Evolutionary conservation across 2,329 filamentous ascomycete species (phyloP).

Genomic region (Helminthosporium solani): DNA sequence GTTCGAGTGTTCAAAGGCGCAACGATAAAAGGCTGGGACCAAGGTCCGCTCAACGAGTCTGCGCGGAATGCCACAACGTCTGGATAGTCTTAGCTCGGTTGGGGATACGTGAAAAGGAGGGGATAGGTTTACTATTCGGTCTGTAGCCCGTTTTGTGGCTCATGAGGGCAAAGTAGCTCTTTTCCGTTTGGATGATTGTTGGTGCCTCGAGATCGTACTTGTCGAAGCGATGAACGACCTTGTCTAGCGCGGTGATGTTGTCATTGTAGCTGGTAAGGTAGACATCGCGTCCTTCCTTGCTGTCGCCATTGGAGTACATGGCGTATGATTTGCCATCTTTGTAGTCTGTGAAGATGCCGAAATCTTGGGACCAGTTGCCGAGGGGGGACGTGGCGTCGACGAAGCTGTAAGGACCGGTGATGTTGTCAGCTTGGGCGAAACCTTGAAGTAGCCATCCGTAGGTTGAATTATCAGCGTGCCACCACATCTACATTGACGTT

Average conservation of each 20-base stretch:
- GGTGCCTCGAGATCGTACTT: conserved; percentile 63
- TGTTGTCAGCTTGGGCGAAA: conserved; percentile 54
- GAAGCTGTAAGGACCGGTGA: conserved; percentile 57
- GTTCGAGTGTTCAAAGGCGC: conserved; percentile 54
- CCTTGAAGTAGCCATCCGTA: conserved; percentile 60
- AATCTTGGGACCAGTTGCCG: conserved; percentile 65
- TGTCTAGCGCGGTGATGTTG: conserved; percentile 53
- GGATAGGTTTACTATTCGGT: conserved; percentile 51
- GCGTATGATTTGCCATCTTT: conserved; percentile 58
- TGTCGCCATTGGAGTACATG: conserved; percentile 62
- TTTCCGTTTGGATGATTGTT: conserved; percentile 61
- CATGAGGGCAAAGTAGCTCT: conserved; percentile 62
- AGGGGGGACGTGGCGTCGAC: conserved; percentile 56
- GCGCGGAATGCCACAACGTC: conserved; percentile 59
- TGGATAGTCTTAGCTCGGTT: conserved; percentile 12
- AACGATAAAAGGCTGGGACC: conserved; percentile 58
- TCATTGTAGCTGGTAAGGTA: conserved; percentile 58
- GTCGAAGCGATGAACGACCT: conserved; percentile 57
- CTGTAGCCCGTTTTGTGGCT: conserved; percentile 64
- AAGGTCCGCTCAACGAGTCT: conserved; percentile 52
- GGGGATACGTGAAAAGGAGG: conserved; percentile 8
- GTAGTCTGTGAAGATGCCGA: conserved; percentile 61
- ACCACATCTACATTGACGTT: conserved; percentile 51
- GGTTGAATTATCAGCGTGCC: conserved; percentile 61
- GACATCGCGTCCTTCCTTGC: conserved; percentile 56